Percentiles rank a stretch among this genome's conserved stretches.
phyloP scores from a whole-genome alignment of 208 protist genomes.

The Trypanosoma platydactyli region DNA sequence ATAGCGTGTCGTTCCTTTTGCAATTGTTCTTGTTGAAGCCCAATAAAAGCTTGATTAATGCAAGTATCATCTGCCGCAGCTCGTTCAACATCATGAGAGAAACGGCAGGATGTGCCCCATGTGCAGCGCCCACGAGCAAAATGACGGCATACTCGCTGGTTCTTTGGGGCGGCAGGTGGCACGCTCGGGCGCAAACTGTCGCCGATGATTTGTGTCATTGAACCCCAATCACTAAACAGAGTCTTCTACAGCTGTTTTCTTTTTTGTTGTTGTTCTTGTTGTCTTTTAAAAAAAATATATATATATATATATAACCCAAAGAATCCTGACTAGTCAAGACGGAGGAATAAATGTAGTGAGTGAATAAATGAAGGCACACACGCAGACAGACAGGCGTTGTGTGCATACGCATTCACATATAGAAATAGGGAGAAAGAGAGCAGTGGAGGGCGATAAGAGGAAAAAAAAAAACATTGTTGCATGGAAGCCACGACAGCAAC shows the following conservation, averaged over 20 bases:
- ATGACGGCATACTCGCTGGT: constrained; percentile 41
- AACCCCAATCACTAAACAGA: constrained; percentile 9
- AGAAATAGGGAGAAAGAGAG: constrained; percentile 9
- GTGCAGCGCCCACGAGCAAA: constrained; percentile 48
- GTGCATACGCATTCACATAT: constrained; percentile 2
- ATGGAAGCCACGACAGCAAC: neutral
- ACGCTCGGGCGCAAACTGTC: constrained; percentile 30
- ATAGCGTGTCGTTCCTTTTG: constrained; percentile 39
- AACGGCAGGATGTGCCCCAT: constrained; percentile 42
- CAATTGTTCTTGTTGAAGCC: constrained; percentile 28
- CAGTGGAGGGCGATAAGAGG: neutral
- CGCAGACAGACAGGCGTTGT: neutral
- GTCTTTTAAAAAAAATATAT: neutral
- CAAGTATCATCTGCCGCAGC: constrained; percentile 20
- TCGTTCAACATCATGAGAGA: constrained; percentile 36
- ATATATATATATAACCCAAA: constrained; percentile 15
- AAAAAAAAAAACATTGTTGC: constrained; percentile 3
- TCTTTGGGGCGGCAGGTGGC: constrained; percentile 25
- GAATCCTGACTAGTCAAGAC: constrained; percentile 16
- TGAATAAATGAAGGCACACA: constrained; percentile 11
- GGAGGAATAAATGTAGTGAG: constrained; percentile 10
- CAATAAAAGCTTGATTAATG: constrained; percentile 20
- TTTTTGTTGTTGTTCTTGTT: constrained; percentile 9
- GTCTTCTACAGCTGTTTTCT: constrained; percentile 16
- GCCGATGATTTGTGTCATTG: constrained; percentile 35